Percentiles rank a stretch among this genome's conserved stretches.
phyloP scores from a whole-genome alignment of 176 grass and related monocot genomes.

The Saccharum spontaneum region DNA sequence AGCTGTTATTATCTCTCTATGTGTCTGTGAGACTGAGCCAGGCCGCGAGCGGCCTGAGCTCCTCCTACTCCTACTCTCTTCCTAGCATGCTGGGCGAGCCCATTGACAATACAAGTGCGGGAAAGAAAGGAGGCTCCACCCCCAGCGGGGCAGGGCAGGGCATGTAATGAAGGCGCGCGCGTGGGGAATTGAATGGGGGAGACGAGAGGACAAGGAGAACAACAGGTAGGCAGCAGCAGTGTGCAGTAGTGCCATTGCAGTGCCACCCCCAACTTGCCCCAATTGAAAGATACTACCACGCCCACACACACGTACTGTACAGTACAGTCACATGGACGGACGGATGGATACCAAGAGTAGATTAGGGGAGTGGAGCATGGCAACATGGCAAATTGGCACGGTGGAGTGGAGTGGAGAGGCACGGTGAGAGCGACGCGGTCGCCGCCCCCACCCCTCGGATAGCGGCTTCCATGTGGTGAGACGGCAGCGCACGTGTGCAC shows the following conservation, averaged over 20 bases:
- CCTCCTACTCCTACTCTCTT: not conserved
- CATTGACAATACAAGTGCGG: not conserved
- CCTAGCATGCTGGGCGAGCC: too few species aligned
- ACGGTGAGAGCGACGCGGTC: not conserved
- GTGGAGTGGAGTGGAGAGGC: not conserved
- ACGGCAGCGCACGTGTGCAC: conserved; percentile 85
- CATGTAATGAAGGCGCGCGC: conserved; percentile 4
- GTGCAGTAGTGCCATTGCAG: not conserved
- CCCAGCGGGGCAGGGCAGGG: not conserved
- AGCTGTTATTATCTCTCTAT: not conserved
- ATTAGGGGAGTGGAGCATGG: not conserved
- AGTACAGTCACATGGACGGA: not conserved
- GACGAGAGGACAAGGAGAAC: not conserved
- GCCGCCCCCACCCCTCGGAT: conserved; percentile 22
- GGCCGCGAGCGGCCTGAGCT: not conserved
- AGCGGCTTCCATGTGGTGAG: conserved; percentile 58
- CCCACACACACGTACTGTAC: not conserved
- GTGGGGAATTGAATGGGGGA: conserved; percentile 39
- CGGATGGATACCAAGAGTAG: not conserved
- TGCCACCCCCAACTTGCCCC: conserved; percentile 5
- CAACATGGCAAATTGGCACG: too few species aligned
- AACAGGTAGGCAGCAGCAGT: conserved; percentile 43
- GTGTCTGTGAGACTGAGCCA: not conserved
- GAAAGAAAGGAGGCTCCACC: too few species aligned
- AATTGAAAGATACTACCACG: conserved; percentile 39